A percentile compares a stretch with the other conserved stretches of the same genome.
Conservation (phyloP, 345 rosid genomes). For the Clarkia xantiana region DNA sequence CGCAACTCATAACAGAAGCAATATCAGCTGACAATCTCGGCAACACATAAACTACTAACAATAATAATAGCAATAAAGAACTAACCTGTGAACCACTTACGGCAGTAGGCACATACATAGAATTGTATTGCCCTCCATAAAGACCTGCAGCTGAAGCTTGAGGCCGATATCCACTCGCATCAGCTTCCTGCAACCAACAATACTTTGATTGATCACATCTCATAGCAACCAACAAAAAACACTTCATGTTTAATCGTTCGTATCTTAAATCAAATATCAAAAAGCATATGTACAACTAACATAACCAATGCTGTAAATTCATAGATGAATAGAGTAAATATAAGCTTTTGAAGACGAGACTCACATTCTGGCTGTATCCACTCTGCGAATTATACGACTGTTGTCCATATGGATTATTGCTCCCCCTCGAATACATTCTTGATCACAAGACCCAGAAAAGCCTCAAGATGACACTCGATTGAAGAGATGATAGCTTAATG, state of each 20-base stretch:
- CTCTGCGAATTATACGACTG: slow-evolving; percentile 59
- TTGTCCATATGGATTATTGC: slow-evolving; percentile 59
- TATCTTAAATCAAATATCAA: too few species aligned
- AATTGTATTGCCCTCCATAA: slow-evolving; percentile 58
- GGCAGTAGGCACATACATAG: slow-evolving; percentile 53
- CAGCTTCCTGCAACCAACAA: slow-evolving; percentile 43
- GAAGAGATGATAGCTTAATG: not conserved
- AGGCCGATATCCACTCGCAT: slow-evolving; percentile 49
- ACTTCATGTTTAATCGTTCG: not conserved
- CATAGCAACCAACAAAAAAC: slow-evolving; percentile 3
- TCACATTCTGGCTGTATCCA: slow-evolving; percentile 71
- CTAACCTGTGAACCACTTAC: slow-evolving; percentile 37
- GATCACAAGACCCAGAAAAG: slow-evolving; percentile 5
- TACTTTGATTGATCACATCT: slow-evolving; percentile 44
- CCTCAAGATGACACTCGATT: not conserved
- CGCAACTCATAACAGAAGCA: too few species aligned
- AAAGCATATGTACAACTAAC: not conserved
- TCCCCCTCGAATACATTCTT: slow-evolving; percentile 70
- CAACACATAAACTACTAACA: too few species aligned
- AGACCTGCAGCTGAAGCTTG: slow-evolving; percentile 43
- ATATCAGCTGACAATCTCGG: not conserved
- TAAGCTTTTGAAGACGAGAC: slow-evolving; percentile 7
- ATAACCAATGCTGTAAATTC: not conserved
- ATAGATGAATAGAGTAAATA: too few species aligned
- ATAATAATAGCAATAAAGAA: not conserved